Conservation (phyloP, 2,329 filamentous ascomycete genomes). For the Hypoxylon sp. region DNA sequence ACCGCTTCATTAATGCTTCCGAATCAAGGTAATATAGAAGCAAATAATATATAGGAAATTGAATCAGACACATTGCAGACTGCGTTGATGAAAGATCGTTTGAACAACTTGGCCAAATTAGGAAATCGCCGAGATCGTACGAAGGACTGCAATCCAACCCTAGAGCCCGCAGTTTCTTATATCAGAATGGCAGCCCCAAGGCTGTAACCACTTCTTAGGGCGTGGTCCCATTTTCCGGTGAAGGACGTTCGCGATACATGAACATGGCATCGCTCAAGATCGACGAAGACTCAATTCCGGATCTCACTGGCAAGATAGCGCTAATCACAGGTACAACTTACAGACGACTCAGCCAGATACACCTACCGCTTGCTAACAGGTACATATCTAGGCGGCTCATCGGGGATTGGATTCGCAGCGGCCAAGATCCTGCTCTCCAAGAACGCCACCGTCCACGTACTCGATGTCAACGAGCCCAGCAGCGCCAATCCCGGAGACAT, state of each 20-base stretch:
- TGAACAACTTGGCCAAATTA: conserved; percentile 21
- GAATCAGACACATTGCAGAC: neutral
- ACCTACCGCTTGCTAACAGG: neutral
- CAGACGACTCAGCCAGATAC: neutral
- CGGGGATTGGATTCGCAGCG: conserved; percentile 56
- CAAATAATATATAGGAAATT: conserved; percentile 3
- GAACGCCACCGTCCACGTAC: conserved; percentile 52
- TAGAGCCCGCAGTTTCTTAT: neutral
- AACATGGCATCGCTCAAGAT: conserved; percentile 44
- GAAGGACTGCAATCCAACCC: conserved; percentile 4
- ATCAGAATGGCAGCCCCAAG: conserved; percentile 2
- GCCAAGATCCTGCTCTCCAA: conserved; percentile 50
- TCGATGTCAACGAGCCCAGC: conserved; percentile 48
- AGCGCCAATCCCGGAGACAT: conserved; percentile 16
- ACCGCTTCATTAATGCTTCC: conserved; percentile 2
- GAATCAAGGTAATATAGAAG: neutral
- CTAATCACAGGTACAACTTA: conserved; percentile 30
- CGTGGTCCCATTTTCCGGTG: neutral
- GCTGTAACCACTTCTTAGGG: neutral
- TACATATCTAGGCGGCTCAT: conserved; percentile 47
- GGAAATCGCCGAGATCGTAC: conserved; percentile 24
- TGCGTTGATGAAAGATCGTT: conserved; percentile 2
- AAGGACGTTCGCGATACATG: neutral
- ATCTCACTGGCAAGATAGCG: conserved; percentile 25
- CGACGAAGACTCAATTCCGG: conserved; percentile 46